Evolutionary conservation across 176 grass and related monocot species (phyloP).

Genomic region (Guadua angustifolia): DNA sequence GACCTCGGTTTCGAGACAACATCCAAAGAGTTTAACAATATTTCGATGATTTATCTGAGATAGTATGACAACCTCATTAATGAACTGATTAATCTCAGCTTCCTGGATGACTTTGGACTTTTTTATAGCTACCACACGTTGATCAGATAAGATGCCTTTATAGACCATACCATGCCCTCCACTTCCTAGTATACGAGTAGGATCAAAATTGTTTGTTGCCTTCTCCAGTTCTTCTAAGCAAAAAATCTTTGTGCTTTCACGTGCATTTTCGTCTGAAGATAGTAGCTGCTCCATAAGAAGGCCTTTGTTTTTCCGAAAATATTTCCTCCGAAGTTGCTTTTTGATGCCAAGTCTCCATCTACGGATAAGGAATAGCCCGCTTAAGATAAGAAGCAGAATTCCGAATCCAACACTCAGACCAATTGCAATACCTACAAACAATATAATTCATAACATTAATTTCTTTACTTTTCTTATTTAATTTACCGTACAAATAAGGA

Average conservation of each 20-base stretch:
- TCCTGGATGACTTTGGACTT: no score
- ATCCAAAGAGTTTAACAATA: not conserved
- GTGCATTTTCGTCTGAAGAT: no score
- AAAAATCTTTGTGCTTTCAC: no score
- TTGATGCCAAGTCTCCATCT: not conserved
- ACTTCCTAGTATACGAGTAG: not conserved
- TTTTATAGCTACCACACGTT: not conserved
- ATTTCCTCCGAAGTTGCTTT: no score
- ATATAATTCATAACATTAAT: not conserved
- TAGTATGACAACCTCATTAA: not conserved
- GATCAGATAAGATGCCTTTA: no score
- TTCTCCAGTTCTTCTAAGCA: no score
- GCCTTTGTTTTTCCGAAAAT: no score
- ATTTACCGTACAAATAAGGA: not conserved
- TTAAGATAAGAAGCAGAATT: not conserved
- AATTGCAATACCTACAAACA: not conserved
- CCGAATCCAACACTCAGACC: not conserved
- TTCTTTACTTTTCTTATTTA: not conserved
- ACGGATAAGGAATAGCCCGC: not conserved
- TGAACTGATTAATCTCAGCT: no score
- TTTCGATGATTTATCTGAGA: not conserved
- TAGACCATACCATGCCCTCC: constrained; percentile 4
- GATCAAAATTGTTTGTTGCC: no score
- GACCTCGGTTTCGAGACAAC: not conserved
- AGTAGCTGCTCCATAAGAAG: no score